Evolutionary conservation across 148 eudicot species (phyloP), one percentile per base, ranked within the genome.

Genomic region (Cornus florida): DNA sequence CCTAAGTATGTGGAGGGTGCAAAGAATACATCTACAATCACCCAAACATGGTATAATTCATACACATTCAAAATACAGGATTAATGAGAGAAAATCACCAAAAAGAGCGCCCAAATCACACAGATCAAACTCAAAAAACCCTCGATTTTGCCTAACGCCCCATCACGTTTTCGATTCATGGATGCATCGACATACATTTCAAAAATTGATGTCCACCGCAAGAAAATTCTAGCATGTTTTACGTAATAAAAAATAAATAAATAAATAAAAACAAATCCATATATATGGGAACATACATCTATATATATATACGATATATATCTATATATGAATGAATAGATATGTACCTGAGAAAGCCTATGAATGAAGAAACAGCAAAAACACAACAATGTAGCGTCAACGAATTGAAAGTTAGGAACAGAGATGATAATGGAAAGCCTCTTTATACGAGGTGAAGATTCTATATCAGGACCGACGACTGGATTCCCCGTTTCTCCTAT

Each of bases 381-480:
- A 13, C 69, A 6, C 38, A 7, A 3, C 35, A 31, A 67, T 8
- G 35, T 67, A 16, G 71, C 28, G 50, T 9, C 17, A 70, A 57
- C 14, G 3, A 57, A 16, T 28, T 3, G 72, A 7, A 69, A 17
- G 48, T 35, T 3, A 19, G 10, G 11, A 16, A 4, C 11, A 53
- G 22, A 1, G 22, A 19, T 5, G 9, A 16, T 22, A 19, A 11
- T 31, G 5, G 69, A 3, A 38, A 39, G 50, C 1, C 50, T 62
- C 64, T 35, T 75, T 35, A 4, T 35, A 35, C 0, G 13, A 35
- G 14, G 71, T 57, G 70, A 23, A 48, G 24, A 76, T 39, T 46
- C 78, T 75, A 57, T 23, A 9, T 71, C 69, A 16, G 39, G 33
- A 68, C 71, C 78, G 12, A 62, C 66, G 28, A 10, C 5, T 41